Base-by-base conservation (phyloP, 805 yeast genomes). In the Candida xiaguanensis region DNA sequence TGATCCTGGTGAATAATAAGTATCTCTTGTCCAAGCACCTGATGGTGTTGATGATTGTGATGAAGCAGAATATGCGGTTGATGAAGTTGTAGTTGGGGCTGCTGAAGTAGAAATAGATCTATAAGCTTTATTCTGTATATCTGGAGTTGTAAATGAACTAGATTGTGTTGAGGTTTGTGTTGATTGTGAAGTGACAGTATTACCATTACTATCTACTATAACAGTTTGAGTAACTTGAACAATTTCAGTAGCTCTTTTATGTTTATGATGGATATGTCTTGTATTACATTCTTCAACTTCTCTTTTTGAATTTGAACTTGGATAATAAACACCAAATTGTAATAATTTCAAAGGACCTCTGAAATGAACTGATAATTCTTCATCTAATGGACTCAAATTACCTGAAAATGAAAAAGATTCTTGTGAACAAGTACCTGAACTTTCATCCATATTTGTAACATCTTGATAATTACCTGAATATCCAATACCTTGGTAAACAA, bases 321-420 rank as follows among this genome's bases (percentile, higher is more conserved):
- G 90, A 55, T 82, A 80, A 74, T 90, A 93, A 40, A 87, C 96
- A 63, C 90, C 97, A 58, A 93, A 88, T 67, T 87, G 87, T 56
- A 72, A 67, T 58, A 88, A 77, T 58, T 77, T 74, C 51, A 88
- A 56, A 26, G 96, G 96, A 53, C 96, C 96, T 72, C 96, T 82
- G 73, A 87, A 84, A 63, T 88, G 95, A 43, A 88, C 80, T 25
- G 95, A 81, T 45, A 88, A 67, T 63, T 88, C 95, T 70, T 87
- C 93, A 62, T 86, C 83, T 46, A 88, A 71, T 28, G 96, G 96
- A 40, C 90, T 65, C 61, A 86, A 63, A 42, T 77, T 53, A 40
- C 96, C 96, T 12, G 81, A 70, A 72, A 88, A 84, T 7, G 80
- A 55, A 28, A 53, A 49, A 16, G 79, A 41, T 36, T 67, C 52